Evolutionary conservation across 306 rosid species (phyloP).

Genomic region (Echinosophora koreensis): DNA sequence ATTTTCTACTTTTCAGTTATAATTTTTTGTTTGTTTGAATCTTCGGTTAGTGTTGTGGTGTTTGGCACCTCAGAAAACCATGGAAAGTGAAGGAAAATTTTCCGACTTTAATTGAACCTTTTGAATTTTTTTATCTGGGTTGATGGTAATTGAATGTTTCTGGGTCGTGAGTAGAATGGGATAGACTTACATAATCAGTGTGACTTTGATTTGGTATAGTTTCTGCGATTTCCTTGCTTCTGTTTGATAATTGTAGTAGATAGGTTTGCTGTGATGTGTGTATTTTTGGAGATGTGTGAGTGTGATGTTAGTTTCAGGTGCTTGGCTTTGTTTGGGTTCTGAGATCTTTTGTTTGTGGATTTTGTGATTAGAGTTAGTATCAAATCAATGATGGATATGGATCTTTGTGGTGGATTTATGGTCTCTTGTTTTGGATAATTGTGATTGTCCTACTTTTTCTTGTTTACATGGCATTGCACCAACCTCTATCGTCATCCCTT

Average conservation of each 20-base stretch:
- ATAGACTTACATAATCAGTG: background rate
- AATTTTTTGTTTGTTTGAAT: background rate
- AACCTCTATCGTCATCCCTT: background rate
- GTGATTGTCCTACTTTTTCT: background rate
- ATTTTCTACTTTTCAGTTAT: background rate
- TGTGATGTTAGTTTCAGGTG: slow-evolving; percentile 20
- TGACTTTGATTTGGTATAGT: slow-evolving; percentile 12
- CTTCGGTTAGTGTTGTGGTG: slow-evolving; percentile 22
- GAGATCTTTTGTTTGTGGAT: slow-evolving; percentile 12
- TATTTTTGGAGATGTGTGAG: background rate
- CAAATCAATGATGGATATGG: slow-evolving; percentile 5
- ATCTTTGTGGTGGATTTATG: slow-evolving; percentile 4
- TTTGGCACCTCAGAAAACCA: slow-evolving; percentile 30
- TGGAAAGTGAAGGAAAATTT: background rate
- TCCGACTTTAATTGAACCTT: background rate
- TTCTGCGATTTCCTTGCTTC: slow-evolving; percentile 3
- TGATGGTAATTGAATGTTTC: slow-evolving; percentile 23
- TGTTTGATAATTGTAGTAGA: slow-evolving; percentile 17
- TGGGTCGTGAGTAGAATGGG: slow-evolving; percentile 16
- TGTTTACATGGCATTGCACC: slow-evolving; percentile 2
- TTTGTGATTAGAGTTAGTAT: slow-evolving; percentile 12
- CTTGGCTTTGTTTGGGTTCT: slow-evolving; percentile 28
- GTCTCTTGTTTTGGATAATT: slow-evolving; percentile 16
- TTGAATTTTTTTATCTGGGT: background rate
- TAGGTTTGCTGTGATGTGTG: background rate